A percentile compares a stretch with the other conserved stretches of the same genome.
Conservation (phyloP, 2,329 filamentous ascomycete genomes). For the Calonectria ilicicola region DNA sequence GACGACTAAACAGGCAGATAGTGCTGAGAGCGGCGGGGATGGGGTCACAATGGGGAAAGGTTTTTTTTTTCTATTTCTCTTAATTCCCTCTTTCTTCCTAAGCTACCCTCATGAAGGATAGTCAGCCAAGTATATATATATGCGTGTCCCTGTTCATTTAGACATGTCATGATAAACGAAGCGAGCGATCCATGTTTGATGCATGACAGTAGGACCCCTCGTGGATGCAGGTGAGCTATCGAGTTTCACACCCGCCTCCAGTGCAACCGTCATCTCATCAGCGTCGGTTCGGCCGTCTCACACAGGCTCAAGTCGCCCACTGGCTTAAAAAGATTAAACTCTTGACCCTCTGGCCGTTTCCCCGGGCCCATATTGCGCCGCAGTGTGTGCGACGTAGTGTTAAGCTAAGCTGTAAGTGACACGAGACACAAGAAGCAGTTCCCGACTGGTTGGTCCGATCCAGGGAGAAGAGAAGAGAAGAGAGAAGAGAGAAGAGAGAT, state of each 20-base stretch:
- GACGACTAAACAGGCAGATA: neutral
- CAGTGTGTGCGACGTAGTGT: neutral
- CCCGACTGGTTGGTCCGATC: neutral
- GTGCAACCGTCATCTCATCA: neutral
- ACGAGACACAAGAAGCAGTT: neutral
- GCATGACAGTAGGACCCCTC: slow-evolving; percentile 5
- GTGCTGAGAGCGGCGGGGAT: neutral
- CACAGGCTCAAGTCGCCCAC: neutral
- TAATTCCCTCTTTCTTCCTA: neutral
- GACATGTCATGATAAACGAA: neutral
- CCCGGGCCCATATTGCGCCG: neutral
- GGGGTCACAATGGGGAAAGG: neutral
- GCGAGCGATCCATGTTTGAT: neutral
- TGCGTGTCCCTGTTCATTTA: neutral
- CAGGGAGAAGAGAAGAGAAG: neutral
- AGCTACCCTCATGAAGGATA: neutral
- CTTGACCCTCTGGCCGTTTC: neutral
- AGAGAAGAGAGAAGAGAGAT: neutral
- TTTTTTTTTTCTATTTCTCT: neutral
- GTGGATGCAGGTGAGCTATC: slow-evolving; percentile 25
- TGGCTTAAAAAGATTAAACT: slow-evolving; percentile 2
- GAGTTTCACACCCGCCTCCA: slow-evolving; percentile 9
- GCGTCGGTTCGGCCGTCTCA: neutral
- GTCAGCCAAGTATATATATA: neutral
- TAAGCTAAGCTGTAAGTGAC: neutral